Conservation (phyloP, 345 rosid species). For the Hibiscus mutabilis region DNA sequence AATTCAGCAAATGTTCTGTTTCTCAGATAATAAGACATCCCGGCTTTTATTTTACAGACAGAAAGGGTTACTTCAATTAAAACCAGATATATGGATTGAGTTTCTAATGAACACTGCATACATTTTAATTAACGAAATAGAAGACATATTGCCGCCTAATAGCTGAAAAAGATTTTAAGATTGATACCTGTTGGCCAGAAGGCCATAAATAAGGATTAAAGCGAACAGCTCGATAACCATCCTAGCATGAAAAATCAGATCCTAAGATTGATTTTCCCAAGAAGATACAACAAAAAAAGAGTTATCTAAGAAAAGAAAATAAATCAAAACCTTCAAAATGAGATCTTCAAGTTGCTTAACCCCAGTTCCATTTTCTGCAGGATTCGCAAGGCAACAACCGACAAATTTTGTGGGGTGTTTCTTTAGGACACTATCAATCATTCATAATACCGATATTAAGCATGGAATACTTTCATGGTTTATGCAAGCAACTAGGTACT, state of each 20-base stretch:
- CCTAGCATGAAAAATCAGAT: conserved; percentile 36
- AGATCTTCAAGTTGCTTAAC: conserved; percentile 66
- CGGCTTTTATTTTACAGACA: background rate
- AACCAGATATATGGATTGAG: background rate
- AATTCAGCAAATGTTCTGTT: background rate
- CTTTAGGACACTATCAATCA: conserved; percentile 50
- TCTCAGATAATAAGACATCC: background rate
- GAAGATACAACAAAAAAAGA: background rate
- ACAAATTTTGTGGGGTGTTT: conserved; percentile 72
- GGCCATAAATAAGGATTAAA: conserved; percentile 96
- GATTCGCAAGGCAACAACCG: conserved; percentile 95
- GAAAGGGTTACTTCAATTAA: background rate
- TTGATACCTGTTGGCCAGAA: conserved; percentile 62
- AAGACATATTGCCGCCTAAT: background rate
- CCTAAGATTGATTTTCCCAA: conserved; percentile 16
- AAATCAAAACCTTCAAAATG: conserved; percentile 50
- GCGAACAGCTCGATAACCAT: conserved; percentile 81
- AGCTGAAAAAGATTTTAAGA: background rate
- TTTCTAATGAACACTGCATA: background rate
- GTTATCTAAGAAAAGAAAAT: background rate
- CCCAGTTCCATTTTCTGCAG: conserved; percentile 85
- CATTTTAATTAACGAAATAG: background rate
- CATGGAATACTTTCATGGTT: conserved; percentile 1
- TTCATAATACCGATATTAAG: conserved; percentile 7
- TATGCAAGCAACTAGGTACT: background rate